Base-by-base conservation (phyloP, 202 grass and related monocot genomes). In the Schoenoplectus triqueter region DNA sequence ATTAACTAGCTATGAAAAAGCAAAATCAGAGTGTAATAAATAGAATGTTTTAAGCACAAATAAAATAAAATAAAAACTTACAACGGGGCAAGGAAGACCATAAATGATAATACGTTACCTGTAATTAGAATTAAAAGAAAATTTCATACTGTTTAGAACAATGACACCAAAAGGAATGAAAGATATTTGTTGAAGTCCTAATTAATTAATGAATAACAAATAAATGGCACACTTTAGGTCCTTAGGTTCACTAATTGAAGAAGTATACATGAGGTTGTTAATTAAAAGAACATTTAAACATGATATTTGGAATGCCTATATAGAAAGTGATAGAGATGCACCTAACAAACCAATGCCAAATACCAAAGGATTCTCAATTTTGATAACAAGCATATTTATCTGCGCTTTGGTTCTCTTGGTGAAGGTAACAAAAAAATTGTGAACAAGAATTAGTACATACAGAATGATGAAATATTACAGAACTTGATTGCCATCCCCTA, bases 61-160 rank as follows among this genome's bases (percentile, higher is more conserved):
- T 48, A 42, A 50, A 73, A 31, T 19, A 82, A 39, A 6, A 21
- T 68, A 3, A 76, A 21, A 11, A 73, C 90, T 87, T 89, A 94
- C 94, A 94, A 64, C 21, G 95, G 95, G 66, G 95, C 86, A 67
- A 97, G 86, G 73, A 86, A 84, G 71, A 94, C 95, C 86, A 97
- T 22, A 69, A 92, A 91, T 5, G 95, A 97, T 9, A 94, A 7
- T 15, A 97, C 71, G 79, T 97, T 97, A 73, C 95, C 95, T 97
- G 89, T 62, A 92, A 55, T 47, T 68, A 44, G 17, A 45, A 80
- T 39, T 2, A 5, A 60, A 80, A 67, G 13, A 11, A 47, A 56
- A 62, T 75, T 78, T 21, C 71, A 19, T 64, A 81, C 18, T 44
- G 70, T 62, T 31, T 47, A 60, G 74, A 78, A 78, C 31, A 60